Evolutionary conservation across 2,329 filamentous ascomycete species (phyloP), one percentile per base, ranked within the genome.

Genomic region (Pseudogymnoascus sp.): DNA sequence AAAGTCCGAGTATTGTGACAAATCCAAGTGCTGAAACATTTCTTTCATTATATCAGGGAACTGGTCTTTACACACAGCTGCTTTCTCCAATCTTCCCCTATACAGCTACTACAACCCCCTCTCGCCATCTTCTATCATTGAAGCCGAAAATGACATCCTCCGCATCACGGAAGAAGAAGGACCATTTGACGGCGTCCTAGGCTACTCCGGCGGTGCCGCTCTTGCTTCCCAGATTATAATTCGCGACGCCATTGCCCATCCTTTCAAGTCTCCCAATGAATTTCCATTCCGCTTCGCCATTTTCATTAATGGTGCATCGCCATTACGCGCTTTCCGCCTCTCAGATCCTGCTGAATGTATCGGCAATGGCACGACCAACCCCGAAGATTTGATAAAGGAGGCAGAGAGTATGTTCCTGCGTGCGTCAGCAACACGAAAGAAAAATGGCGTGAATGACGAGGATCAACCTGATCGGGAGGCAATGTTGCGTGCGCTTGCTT

Each of bases 191-290:
- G 83, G 81, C 2, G 80, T 87, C 53, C 77, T 87, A 17, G 84
- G 84, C 1, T 87, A 86, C 68, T 85, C 83, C 0, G 83, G 87
- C 69, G 84, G 84, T 2, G 83, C 84, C 1, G 81, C 80, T 0
- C 77, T 83, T 13, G 84, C 83, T 0, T 80, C 81, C 1, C 64
- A 65, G 33, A 42, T 50, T 13, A 35, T 65, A 17, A 61, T 64
- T n/a, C 62, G 62, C 33, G 19, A 65, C 28, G 47, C 47, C 8
- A 31, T 19, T 11, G 35, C 60, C 21, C 31, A 65, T 42, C 64
- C 64, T 19, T 63, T 60, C 17, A 53, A 42, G 35, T 31, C 61
- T 11, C 26, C 53, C 17, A 35, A 65, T 17, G 64, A 65, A 21
- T 40, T 57, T 19, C 64, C 62, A 8, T 65, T 65, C 40, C 64